These are phyloP conservation scores for Sporothrix brunneoviolacea DNA, from an alignment of 2,329 filamentous ascomycete species.

Conservation along the genomic window DNA sequence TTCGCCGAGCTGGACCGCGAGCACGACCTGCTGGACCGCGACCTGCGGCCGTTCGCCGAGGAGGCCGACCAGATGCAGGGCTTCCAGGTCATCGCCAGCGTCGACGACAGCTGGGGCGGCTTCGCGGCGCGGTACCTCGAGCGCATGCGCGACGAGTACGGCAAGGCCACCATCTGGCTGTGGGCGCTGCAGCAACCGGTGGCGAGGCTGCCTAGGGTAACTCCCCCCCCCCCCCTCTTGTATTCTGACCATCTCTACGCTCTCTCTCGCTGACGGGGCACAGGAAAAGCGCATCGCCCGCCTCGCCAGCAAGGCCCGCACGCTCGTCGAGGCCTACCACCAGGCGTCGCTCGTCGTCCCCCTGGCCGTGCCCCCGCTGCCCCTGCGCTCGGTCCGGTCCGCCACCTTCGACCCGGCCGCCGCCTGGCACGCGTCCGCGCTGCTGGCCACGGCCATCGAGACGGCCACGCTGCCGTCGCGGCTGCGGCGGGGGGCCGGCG, in stretches of 20 bases:
- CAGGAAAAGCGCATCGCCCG: slow-evolving; percentile 58
- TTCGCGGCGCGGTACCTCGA: slow-evolving; percentile 70
- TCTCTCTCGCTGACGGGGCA: neutral
- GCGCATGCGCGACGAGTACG: slow-evolving; percentile 79
- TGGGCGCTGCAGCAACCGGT: slow-evolving; percentile 70
- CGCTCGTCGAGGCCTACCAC: slow-evolving; percentile 60
- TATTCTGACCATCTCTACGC: neutral
- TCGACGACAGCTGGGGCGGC: slow-evolving; percentile 77
- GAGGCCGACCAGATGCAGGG: slow-evolving; percentile 91
- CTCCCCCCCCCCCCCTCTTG: neutral
- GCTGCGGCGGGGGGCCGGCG: slow-evolving; percentile 41
- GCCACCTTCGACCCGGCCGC: slow-evolving; percentile 53
- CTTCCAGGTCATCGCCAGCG: slow-evolving; percentile 65
- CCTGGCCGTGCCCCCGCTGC: slow-evolving; percentile 54
- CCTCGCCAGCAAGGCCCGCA: slow-evolving; percentile 67
- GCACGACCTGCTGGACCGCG: slow-evolving; percentile 82
- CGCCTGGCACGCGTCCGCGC: slow-evolving; percentile 71
- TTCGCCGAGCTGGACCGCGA: slow-evolving; percentile 69
- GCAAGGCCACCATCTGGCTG: slow-evolving; percentile 78
- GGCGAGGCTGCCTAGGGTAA: slow-evolving; percentile 47
- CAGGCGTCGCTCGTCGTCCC: slow-evolving; percentile 75
- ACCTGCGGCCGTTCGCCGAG: slow-evolving; percentile 80
- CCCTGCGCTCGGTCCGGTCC: slow-evolving; percentile 26
- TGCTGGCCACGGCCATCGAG: slow-evolving; percentile 72
- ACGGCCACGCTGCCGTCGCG: slow-evolving; percentile 71